Evolutionary conservation across 2,329 filamentous ascomycete genomes (phyloP).

Genomic region (Penicillium paneum): DNA sequence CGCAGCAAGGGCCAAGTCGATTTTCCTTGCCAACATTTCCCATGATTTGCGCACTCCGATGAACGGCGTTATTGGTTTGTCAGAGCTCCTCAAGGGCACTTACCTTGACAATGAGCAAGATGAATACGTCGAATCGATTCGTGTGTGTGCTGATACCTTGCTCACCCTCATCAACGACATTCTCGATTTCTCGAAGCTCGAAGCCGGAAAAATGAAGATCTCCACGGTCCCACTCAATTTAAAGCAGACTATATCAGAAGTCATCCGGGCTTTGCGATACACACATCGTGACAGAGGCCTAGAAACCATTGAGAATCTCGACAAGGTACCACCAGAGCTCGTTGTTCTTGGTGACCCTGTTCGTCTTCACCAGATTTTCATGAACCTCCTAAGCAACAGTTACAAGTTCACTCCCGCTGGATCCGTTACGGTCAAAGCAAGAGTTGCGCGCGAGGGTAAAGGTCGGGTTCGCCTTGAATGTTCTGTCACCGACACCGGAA

Average conservation of each 20-base stretch:
- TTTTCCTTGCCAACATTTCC: constrained; percentile 93
- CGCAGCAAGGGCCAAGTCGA: constrained; percentile 72
- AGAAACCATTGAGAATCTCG: constrained; percentile 63
- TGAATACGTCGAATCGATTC: constrained; percentile 61
- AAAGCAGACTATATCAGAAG: constrained; percentile 63
- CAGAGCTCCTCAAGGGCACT: constrained; percentile 59
- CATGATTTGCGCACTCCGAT: constrained; percentile 88
- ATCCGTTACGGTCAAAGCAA: constrained; percentile 77
- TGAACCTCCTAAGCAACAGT: constrained; percentile 85
- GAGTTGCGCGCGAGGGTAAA: constrained; percentile 66
- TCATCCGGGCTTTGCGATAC: constrained; percentile 61
- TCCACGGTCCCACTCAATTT: constrained; percentile 82
- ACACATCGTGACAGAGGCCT: constrained; percentile 61
- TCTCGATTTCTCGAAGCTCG: constrained; percentile 80
- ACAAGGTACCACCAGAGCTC: constrained; percentile 54
- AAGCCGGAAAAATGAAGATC: constrained; percentile 82
- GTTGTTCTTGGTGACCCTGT: constrained; percentile 83
- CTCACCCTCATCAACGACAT: constrained; percentile 90
- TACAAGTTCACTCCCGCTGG: constrained; percentile 91
- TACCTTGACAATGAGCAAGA: constrained; percentile 57
- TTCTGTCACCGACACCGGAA: constrained; percentile 85
- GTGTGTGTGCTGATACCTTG: constrained; percentile 68
- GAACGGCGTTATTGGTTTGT: constrained; percentile 85
- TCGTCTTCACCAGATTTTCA: constrained; percentile 71
- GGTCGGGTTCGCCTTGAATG: constrained; percentile 73